Evolutionary conservation across 495 filamentous ascomycete species (phyloP).

Genomic region (Friedmanniomyces simplex): DNA sequence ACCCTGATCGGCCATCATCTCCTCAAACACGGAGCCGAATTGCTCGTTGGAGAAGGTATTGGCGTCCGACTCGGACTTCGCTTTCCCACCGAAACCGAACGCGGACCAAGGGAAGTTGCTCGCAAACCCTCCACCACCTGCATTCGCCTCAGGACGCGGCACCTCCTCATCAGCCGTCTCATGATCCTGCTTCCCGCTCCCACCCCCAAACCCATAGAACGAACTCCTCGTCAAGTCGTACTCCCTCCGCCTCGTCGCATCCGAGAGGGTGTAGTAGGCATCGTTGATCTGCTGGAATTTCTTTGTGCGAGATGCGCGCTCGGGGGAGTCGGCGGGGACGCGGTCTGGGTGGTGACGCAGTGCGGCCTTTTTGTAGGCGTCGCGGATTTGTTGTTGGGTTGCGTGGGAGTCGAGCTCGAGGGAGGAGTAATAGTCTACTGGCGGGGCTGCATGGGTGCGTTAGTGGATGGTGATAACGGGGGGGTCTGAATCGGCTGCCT

Average conservation of each 20-base stretch:
- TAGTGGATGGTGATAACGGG: neutral
- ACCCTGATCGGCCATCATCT: constrained; percentile 93
- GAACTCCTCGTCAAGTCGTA: constrained; percentile 64
- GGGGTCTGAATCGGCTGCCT: neutral
- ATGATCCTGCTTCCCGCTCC: constrained; percentile 25
- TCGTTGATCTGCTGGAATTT: constrained; percentile 96
- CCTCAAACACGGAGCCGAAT: constrained; percentile 88
- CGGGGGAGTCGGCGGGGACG: constrained; percentile 72
- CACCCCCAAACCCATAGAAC: constrained; percentile 36
- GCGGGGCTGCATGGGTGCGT: constrained; percentile 6
- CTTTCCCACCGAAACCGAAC: constrained; percentile 41
- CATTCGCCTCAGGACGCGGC: constrained; percentile 29
- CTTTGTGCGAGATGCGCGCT: constrained; percentile 69
- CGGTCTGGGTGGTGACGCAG: constrained; percentile 92
- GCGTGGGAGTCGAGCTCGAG: constrained; percentile 67
- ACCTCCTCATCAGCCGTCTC: constrained; percentile 50
- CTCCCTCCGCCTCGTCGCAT: constrained; percentile 66
- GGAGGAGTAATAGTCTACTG: constrained; percentile 39
- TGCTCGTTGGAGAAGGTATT: constrained; percentile 52
- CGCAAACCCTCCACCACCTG: constrained; percentile 11
- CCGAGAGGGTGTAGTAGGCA: constrained; percentile 91
- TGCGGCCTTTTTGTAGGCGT: constrained; percentile 92
- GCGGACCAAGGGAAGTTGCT: constrained; percentile 51
- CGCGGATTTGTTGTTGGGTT: constrained; percentile 74
- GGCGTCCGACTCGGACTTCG: constrained; percentile 33